Percentiles rank a stretch among this genome's conserved stretches.
phyloP scores from a whole-genome alignment of 306 rosid genomes.

The Rosa persica region DNA sequence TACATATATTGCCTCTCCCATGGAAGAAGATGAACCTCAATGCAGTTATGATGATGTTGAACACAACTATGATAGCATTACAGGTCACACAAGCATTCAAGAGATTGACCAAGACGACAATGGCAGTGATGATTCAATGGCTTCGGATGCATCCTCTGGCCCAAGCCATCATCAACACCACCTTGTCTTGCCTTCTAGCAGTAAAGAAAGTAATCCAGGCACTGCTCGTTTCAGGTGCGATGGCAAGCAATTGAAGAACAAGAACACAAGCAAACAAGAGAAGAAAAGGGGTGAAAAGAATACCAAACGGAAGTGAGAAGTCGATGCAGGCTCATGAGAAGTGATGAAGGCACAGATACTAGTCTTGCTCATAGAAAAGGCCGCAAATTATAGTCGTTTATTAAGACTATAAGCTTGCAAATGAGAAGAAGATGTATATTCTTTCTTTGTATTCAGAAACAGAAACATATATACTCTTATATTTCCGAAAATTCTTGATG shows the following conservation, averaged over 20 bases:
- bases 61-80: constrained; percentile 3
- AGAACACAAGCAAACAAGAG: constrained; percentile 53
- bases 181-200: neutral
- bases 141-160: constrained; percentile 85
- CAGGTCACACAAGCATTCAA: neutral
- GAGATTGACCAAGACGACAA: constrained; percentile 34
- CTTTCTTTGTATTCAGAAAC: constrained; percentile 7
- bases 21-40: constrained; percentile 59
- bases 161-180: constrained; percentile 38
- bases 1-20: constrained; percentile 64
- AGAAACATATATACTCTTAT: constrained; percentile 14
- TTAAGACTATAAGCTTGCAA: constrained; percentile 19
- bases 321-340: constrained; percentile 7
- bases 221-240: constrained; percentile 41
- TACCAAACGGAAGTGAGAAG: constrained; percentile 47
- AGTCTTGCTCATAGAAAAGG: constrained; percentile 30
- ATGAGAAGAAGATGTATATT: constrained; percentile 14
- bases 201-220: constrained; percentile 26
- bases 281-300: constrained; percentile 55
- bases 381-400: constrained; percentile 4
- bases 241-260: constrained; percentile 46
- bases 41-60: constrained; percentile 32
- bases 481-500: neutral
- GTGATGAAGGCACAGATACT: constrained; percentile 14
- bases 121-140: constrained; percentile 84